Conservation (phyloP, 768 basidiomycete genomes). For the Kwoniella bestiolae region DNA sequence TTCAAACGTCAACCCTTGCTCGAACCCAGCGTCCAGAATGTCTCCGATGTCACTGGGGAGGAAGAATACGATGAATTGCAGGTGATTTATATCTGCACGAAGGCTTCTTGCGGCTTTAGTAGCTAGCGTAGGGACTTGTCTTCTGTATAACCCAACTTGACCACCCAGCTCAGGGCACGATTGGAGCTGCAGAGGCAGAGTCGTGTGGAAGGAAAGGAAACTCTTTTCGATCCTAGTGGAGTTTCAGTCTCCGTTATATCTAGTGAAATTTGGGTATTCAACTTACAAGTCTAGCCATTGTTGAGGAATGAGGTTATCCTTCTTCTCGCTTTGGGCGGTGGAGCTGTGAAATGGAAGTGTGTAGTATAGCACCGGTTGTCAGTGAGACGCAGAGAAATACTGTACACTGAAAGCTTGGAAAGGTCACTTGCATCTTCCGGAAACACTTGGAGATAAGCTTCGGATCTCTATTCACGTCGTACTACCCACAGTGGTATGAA, state of each 20-base stretch:
- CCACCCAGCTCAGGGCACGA: not conserved
- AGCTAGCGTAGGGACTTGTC: not conserved
- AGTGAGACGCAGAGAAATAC: not conserved
- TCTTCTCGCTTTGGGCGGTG: not conserved
- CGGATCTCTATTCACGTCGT: no score
- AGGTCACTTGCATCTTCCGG: no score
- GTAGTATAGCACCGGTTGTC: not conserved
- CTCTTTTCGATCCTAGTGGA: slow-evolving; percentile 15
- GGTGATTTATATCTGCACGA: not conserved
- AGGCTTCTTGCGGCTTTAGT: not conserved
- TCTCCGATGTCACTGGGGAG: not conserved
- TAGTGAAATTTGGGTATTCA: no score
- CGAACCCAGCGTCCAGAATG: not conserved
- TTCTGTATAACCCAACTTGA: slow-evolving; percentile 13
- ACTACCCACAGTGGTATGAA: no score
- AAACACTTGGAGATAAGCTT: no score
- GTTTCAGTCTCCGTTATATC: no score
- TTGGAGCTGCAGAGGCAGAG: not conserved
- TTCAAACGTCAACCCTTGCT: slow-evolving; percentile 11
- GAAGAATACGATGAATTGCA: slow-evolving; percentile 11
- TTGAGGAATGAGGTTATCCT: slow-evolving; percentile 1
- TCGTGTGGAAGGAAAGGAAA: not conserved
- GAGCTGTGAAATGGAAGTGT: not conserved
- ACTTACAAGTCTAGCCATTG: slow-evolving; percentile 1
- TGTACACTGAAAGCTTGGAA: no score